A percentile compares a stretch with the other conserved stretches of the same genome.
Evolutionary conservation across 108 stramenopile species (phyloP).

Genomic region (Fragilaria crotonensis): DNA sequence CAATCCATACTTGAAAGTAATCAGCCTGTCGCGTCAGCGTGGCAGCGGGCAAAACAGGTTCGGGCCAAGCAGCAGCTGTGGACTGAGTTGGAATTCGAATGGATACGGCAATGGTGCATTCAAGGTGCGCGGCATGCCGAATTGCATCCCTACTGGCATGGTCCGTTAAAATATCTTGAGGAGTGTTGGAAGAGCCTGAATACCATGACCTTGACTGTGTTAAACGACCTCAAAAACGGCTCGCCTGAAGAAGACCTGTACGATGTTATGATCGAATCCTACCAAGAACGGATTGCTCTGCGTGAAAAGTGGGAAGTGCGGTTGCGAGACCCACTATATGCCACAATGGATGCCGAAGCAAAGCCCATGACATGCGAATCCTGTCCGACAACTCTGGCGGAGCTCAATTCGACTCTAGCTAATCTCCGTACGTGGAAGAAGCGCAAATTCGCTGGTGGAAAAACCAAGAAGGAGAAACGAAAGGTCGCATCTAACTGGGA

Average conservation of each 20-base stretch:
- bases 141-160: conserved; percentile 47
- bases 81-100: conserved; percentile 77
- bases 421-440: no score
- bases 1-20: conserved; percentile 41
- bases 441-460: no score
- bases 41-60: no score
- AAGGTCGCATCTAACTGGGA: conserved; percentile 40
- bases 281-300: conserved; percentile 18
- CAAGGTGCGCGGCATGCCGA: conserved; percentile 56
- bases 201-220: conserved; percentile 8
- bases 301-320: conserved; percentile 20
- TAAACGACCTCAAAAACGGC: no score
- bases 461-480: conserved; percentile 49
- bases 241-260: conserved; percentile 36
- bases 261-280: conserved; percentile 39
- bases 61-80: conserved; percentile 38
- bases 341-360: conserved; percentile 13
- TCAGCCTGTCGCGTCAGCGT: conserved; percentile 16
- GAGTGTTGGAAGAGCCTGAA: no score
- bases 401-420: no score
- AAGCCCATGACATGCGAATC: no score
- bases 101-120: conserved; percentile 74
- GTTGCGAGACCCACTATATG: conserved; percentile 25
- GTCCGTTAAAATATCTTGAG: conserved; percentile 23
- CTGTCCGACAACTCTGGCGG: no score